Evolutionary conservation across 495 filamentous ascomycete species (phyloP).

Genomic region (Lepidopterella palustris): DNA sequence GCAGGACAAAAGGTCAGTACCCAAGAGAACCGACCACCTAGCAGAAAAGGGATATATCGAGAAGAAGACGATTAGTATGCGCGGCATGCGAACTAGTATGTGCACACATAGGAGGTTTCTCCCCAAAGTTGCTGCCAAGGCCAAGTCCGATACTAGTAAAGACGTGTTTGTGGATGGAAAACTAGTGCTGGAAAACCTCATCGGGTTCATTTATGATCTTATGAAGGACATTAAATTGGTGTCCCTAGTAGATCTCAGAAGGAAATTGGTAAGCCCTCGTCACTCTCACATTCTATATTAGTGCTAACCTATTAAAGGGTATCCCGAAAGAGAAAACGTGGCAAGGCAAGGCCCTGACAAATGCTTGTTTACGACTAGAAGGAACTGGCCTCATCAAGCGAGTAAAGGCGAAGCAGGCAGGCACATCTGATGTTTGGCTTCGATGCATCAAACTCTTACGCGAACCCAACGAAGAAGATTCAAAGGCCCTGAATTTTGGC

Average conservation of each 20-base stretch:
- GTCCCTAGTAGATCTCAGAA: conserved; percentile 13
- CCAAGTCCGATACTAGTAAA: background rate
- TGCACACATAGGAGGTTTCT: conserved; percentile 59
- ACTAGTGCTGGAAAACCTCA: conserved; percentile 17
- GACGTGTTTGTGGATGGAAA: conserved; percentile 11
- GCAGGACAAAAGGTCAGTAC: conserved; percentile 86
- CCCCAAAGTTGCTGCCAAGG: conserved; percentile 11
- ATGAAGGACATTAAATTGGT: conserved; percentile 17
- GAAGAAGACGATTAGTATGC: conserved; percentile 63
- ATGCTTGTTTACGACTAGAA: conserved; percentile 47
- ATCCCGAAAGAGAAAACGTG: conserved; percentile 6
- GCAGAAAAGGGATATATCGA: conserved; percentile 76
- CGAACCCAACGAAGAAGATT: conserved; percentile 62
- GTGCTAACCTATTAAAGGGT: conserved; percentile 11
- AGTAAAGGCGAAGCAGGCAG: conserved; percentile 54
- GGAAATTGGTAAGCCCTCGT: conserved; percentile 9
- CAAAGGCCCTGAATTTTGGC: conserved; percentile 43
- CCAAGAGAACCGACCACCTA: conserved; percentile 69
- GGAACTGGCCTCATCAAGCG: conserved; percentile 60
- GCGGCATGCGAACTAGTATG: conserved; percentile 59
- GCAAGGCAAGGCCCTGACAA: conserved; percentile 6
- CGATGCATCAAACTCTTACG: conserved; percentile 67
- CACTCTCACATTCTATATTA: background rate
- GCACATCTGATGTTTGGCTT: conserved; percentile 37
- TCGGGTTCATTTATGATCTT: conserved; percentile 16